phyloP scores from a whole-genome alignment of 2,329 filamentous ascomycete genomes.

The Hirsutella minnesotensis region DNA sequence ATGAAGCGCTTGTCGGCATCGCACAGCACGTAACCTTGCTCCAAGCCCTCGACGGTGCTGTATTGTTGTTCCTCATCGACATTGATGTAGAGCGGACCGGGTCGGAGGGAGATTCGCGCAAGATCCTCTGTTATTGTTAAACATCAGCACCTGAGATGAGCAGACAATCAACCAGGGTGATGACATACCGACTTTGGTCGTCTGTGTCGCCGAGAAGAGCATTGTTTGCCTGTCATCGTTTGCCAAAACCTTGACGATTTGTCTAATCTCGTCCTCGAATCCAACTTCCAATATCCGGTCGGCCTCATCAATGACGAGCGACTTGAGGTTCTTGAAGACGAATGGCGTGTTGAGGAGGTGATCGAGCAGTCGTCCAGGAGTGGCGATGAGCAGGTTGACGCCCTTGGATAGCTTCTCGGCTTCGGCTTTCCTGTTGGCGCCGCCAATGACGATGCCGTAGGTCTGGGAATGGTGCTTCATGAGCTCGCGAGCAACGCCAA shows the following conservation, averaged over 20 bases:
- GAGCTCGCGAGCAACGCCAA: slow-evolving; percentile 84
- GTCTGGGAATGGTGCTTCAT: slow-evolving; percentile 91
- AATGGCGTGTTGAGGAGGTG: slow-evolving; percentile 92
- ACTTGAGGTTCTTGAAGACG: slow-evolving; percentile 83
- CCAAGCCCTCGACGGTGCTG: slow-evolving; percentile 83
- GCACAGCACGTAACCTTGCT: slow-evolving; percentile 92
- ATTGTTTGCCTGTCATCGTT: slow-evolving; percentile 83
- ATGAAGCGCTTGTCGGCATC: slow-evolving; percentile 90
- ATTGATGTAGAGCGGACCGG: slow-evolving; percentile 91
- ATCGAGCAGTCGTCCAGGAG: slow-evolving; percentile 83
- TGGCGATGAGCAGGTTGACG: slow-evolving; percentile 89
- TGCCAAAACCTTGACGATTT: slow-evolving; percentile 89
- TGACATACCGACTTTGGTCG: slow-evolving; percentile 64
- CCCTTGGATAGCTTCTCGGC: slow-evolving; percentile 90
- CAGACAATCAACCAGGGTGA: neutral
- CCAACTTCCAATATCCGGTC: slow-evolving; percentile 94
- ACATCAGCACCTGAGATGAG: neutral
- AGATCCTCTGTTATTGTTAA: slow-evolving; percentile 56
- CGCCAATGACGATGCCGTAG: slow-evolving; percentile 91
- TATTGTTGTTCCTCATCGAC: slow-evolving; percentile 84
- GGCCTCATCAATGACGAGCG: slow-evolving; percentile 90
- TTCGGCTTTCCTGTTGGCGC: slow-evolving; percentile 81
- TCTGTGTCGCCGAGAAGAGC: slow-evolving; percentile 98
- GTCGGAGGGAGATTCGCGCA: slow-evolving; percentile 81
- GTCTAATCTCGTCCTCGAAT: slow-evolving; percentile 96